Evolutionary conservation across 441 rosid species (phyloP).

Genomic region (Kokia cookei): DNA sequence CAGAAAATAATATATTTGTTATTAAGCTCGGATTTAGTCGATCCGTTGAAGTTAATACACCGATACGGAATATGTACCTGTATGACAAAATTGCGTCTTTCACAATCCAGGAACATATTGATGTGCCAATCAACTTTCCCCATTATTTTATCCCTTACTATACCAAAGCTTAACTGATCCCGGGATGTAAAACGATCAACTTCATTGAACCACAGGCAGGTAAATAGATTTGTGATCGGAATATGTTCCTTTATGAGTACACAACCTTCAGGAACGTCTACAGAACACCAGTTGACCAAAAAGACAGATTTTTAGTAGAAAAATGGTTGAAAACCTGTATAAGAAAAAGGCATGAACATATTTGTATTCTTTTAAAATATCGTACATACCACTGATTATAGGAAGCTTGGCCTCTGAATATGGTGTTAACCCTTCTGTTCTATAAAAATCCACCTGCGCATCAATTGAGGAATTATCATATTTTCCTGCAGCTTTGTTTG

Average conservation of each 20-base stretch:
- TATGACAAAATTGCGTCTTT: slow-evolving; percentile 82
- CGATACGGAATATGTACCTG: slow-evolving; percentile 45
- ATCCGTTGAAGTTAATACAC: background rate
- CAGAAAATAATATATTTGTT: background rate
- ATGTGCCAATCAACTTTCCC: slow-evolving; percentile 60
- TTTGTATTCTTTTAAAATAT: background rate
- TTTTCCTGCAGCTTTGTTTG: slow-evolving; percentile 84
- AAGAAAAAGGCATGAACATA: background rate
- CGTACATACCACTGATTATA: slow-evolving; percentile 65
- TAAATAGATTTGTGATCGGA: slow-evolving; percentile 66
- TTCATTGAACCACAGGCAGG: slow-evolving; percentile 90
- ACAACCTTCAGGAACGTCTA: slow-evolving; percentile 96
- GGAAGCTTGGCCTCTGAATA: slow-evolving; percentile 76
- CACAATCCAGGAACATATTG: slow-evolving; percentile 85
- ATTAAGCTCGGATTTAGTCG: background rate
- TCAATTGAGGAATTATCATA: slow-evolving; percentile 74
- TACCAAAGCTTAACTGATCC: slow-evolving; percentile 83
- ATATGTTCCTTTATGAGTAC: slow-evolving; percentile 71
- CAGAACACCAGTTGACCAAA: slow-evolving; percentile 14
- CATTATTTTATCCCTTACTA: slow-evolving; percentile 70
- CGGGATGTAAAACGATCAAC: slow-evolving; percentile 89
- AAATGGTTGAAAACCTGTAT: background rate
- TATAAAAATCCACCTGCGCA: slow-evolving; percentile 69
- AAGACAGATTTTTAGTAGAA: background rate
- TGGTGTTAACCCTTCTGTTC: slow-evolving; percentile 72